Evolutionary conservation across 768 basidiomycete species (phyloP).

Genomic region (Suillus hirtellus): DNA sequence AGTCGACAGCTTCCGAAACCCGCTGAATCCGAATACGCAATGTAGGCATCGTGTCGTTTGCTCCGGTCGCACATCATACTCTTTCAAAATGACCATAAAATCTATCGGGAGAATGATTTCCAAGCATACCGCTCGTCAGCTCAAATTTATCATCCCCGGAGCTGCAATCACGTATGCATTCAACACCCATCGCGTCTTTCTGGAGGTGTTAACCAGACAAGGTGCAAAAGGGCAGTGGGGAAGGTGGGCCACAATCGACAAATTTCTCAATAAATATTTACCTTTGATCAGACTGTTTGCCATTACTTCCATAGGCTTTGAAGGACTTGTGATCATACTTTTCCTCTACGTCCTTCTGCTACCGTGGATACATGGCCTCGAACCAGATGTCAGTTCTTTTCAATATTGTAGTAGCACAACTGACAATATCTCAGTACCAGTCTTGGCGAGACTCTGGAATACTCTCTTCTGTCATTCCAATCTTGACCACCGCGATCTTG

Average conservation of each 20-base stretch:
- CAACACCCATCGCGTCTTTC: conserved; percentile 53
- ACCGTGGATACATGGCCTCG: conserved; percentile 65
- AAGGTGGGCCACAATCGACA: conserved; percentile 36
- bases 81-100: conserved; percentile 21
- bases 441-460: conserved; percentile 73
- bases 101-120: conserved; percentile 29
- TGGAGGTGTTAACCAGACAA: conserved; percentile 38
- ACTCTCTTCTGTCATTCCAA: conserved; percentile 68
- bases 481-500: conserved; percentile 68
- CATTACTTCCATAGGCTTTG: conserved; percentile 52
- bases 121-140: conserved; percentile 61
- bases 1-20: background rate
- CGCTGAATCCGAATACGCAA: background rate
- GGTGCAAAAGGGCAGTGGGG: conserved; percentile 46
- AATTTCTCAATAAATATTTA: background rate
- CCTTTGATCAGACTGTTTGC: conserved; percentile 48
- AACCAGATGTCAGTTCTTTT: conserved; percentile 60
- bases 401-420: background rate
- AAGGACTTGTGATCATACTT: conserved; percentile 60
- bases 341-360: conserved; percentile 72
- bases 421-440: conserved; percentile 52
- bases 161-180: conserved; percentile 62
- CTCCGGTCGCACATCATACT: background rate
- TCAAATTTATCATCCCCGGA: conserved; percentile 79
- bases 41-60: background rate